Conservation (phyloP, 176 grass and related monocot genomes). For the Calamus simplicifolius region DNA sequence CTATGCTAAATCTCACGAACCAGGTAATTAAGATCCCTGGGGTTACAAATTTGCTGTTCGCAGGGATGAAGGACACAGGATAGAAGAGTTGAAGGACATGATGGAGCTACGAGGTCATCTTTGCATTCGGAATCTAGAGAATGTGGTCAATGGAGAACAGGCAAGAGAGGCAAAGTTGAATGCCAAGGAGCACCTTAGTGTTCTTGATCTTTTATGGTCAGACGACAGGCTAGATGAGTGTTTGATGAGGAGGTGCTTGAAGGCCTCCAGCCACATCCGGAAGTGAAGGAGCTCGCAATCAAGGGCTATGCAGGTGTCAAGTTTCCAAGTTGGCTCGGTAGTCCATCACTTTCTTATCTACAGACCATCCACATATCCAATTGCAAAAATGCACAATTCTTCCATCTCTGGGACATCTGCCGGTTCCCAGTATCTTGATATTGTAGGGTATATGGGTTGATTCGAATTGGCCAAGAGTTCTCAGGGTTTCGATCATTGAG, state of each 20-base stretch:
- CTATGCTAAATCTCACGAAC: too few relatives aligned
- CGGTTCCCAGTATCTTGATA: slow-evolving; percentile 40
- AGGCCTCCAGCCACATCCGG: slow-evolving; percentile 37
- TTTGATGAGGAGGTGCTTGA: slow-evolving; percentile 34
- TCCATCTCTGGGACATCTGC: slow-evolving; percentile 51
- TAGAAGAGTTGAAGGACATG: slow-evolving; percentile 53
- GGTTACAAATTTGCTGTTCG: slow-evolving; percentile 47
- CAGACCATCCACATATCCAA: slow-evolving; percentile 63
- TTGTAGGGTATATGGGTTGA: slow-evolving; percentile 34
- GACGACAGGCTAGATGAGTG: slow-evolving; percentile 21
- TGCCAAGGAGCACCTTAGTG: slow-evolving; percentile 32
- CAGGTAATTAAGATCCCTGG: too few relatives aligned
- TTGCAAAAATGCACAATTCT: slow-evolving; percentile 37
- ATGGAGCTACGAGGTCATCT: slow-evolving; percentile 45
- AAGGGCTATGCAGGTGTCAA: slow-evolving; percentile 37
- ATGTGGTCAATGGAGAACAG: slow-evolving; percentile 30
- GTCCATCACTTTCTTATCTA: slow-evolving; percentile 23
- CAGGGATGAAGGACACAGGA: slow-evolving; percentile 26
- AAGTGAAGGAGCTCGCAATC: slow-evolving; percentile 49
- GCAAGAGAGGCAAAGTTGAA: slow-evolving; percentile 39
- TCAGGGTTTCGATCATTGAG: slow-evolving; percentile 54
- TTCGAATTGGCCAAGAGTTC: slow-evolving; percentile 50
- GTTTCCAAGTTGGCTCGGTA: slow-evolving; percentile 61
- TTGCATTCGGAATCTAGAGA: slow-evolving; percentile 52
- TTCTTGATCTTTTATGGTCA: too few relatives aligned